Conservation (phyloP, 495 filamentous ascomycete species). For the Neurospora sp. region DNA sequence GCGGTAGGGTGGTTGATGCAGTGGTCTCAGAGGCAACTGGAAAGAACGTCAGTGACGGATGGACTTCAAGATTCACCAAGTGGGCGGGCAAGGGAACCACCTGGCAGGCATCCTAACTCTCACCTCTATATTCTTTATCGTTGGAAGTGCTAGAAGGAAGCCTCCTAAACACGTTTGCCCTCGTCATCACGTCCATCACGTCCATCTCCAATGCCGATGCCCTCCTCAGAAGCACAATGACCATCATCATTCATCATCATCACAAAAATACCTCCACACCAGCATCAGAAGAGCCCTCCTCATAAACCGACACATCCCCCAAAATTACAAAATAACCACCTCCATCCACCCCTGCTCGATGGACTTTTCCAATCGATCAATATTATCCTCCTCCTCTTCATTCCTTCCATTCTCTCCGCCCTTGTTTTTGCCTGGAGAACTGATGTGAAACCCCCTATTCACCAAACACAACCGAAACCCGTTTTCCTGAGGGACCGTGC, state of each 20-base stretch:
- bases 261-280: background rate
- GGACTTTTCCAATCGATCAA: background rate
- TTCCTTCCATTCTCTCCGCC: no score
- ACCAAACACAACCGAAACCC: no score
- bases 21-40: background rate
- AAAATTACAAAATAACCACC: background rate
- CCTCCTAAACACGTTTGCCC: background rate
- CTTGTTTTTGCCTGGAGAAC: no score
- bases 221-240: background rate
- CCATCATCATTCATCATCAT: background rate
- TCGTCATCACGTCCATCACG: background rate
- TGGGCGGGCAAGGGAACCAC: background rate
- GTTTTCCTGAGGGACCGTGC: no score
- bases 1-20: background rate
- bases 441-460: background rate
- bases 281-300: background rate
- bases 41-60: background rate
- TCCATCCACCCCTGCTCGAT: background rate
- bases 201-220: rapidly evolving
- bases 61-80: background rate
- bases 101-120: background rate
- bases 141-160: background rate
- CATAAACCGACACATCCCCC: background rate
- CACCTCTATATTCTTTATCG: background rate
- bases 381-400: background rate